Evolutionary conservation across 75 land plant species (phyloP).

Genomic region (Picea sitchensis): DNA sequence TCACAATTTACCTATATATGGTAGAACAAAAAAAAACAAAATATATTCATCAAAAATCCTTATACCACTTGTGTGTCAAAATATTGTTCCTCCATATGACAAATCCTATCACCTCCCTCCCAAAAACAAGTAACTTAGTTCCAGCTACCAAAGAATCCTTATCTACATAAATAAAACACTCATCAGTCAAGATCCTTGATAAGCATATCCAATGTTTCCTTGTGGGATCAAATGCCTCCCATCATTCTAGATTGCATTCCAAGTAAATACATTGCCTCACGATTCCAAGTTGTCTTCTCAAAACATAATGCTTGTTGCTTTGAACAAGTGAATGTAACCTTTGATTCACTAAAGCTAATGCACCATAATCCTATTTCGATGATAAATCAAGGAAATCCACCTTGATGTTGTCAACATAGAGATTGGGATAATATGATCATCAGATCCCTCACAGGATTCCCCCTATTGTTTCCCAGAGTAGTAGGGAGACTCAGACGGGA

Average conservation of each 20-base stretch:
- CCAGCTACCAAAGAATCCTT: constrained; percentile 22
- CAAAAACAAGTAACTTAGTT: constrained; percentile 14
- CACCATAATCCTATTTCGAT: background rate
- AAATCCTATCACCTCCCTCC: background rate
- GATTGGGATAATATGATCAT: too few relatives aligned
- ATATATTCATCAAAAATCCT: background rate
- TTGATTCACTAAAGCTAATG: background rate
- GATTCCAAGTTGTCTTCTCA: constrained; percentile 27
- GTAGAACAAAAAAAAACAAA: too few relatives aligned
- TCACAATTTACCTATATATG: too few relatives aligned
- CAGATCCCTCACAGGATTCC: too few relatives aligned
- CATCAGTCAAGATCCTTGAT: background rate
- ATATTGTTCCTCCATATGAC: constrained; percentile 8
- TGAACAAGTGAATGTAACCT: background rate
- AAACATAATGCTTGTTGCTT: constrained; percentile 28
- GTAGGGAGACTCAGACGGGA: too few relatives aligned
- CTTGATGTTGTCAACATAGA: too few relatives aligned
- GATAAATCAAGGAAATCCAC: too few relatives aligned
- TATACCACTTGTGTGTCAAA: constrained; percentile 11
- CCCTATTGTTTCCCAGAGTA: too few relatives aligned
- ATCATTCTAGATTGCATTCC: constrained; percentile 19
- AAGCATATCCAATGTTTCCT: constrained; percentile 9
- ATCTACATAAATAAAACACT: constrained; percentile 10
- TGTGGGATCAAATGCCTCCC: constrained; percentile 28
- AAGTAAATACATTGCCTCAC: constrained; percentile 53